These are phyloP conservation scores for Graphium sp. DNA, from an alignment of 2,329 filamentous ascomycete species.

Conservation along the genomic window DNA sequence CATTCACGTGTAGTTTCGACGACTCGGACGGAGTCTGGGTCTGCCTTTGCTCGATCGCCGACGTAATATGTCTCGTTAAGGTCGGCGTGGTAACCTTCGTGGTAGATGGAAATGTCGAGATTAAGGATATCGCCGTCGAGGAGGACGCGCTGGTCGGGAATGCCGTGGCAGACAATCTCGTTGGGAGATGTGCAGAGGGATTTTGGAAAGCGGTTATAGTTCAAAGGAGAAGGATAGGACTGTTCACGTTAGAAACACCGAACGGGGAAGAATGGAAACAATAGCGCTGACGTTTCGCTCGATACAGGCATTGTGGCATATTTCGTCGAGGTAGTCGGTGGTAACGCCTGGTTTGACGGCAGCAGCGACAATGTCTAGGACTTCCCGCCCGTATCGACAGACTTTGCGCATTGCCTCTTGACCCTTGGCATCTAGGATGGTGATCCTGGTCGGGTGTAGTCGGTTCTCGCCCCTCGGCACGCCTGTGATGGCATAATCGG, in stretches of 20 bases:
- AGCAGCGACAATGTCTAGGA: conserved; percentile 77
- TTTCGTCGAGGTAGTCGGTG: conserved; percentile 85
- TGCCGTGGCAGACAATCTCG: conserved; percentile 97
- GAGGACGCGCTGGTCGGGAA: conserved; percentile 76
- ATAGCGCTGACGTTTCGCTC: conserved; percentile 61
- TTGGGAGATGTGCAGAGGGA: conserved; percentile 93
- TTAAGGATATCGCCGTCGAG: conserved; percentile 93
- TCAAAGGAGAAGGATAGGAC: conserved; percentile 89
- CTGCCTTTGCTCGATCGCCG: conserved; percentile 67
- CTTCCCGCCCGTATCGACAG: conserved; percentile 72
- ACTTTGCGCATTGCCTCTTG: conserved; percentile 88
- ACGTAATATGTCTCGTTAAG: conserved; percentile 99
- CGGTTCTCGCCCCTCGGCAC: conserved; percentile 48
- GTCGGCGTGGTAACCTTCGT: conserved; percentile 89
- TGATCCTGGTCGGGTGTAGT: conserved; percentile 62
- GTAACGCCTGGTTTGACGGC: conserved; percentile 82
- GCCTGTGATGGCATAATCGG: conserved; percentile 78
- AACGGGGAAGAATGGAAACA: not conserved
- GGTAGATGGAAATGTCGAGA: conserved; percentile 88
- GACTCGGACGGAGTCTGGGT: conserved; percentile 77
- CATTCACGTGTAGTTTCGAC: conserved; percentile 83
- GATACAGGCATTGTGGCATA: conserved; percentile 88
- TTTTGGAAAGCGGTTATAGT: conserved; percentile 94
- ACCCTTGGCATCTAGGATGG: conserved; percentile 61
- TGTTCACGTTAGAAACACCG: conserved; percentile 16